Evolutionary conservation across 2,329 filamentous ascomycete genomes (phyloP), one percentile per base, ranked within the genome.

Genomic region (Beauveria asiatica): DNA sequence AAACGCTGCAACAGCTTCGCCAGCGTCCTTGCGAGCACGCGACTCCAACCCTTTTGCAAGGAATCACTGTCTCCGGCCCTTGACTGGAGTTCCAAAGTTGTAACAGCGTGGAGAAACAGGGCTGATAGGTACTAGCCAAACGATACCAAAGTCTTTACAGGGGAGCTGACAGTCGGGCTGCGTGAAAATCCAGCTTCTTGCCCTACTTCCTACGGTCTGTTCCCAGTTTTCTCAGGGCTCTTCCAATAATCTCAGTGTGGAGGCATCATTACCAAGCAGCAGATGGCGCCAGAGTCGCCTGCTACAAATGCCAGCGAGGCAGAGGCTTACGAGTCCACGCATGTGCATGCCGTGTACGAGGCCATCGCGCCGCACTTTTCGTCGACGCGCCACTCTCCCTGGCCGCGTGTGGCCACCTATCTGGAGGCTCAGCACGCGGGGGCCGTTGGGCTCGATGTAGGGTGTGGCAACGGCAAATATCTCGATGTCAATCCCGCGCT

Each of bases 381-480:
- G 13, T 84, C 87, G 17, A 93, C 90, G 23, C 83, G 85, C 63
- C 83, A 88, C 77, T 85, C 85, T 84, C 92, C 94, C 63, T 99
- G 94, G 94, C 94, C 94, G 23, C 87, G 95, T 66, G 89, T 97
- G 60, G 84, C 92, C 64, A 78, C 79, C 41, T 97, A 97, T 72
- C 82, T 97, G 41, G 76, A 79, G 54, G 76, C 78, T 37, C 82
- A 89, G 52, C 70, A 80, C 0, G 75, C 85, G 13, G 93, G 92
- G 27, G 83, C 89, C 54, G 75, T 97, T 60, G 94, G 94, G 10
- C 80, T 96, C 37, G 94, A 99, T 74, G 81, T 97, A 60, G 94
- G 94, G 62, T 97, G 94, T 75, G 94, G 94, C 62, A 99, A 99
- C 76, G 94, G 94, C 66, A 97, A 97, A 79, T 97, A 97, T 72